Conservation (phyloP, 257 asterid genomes). For the Linaria vulgaris region DNA sequence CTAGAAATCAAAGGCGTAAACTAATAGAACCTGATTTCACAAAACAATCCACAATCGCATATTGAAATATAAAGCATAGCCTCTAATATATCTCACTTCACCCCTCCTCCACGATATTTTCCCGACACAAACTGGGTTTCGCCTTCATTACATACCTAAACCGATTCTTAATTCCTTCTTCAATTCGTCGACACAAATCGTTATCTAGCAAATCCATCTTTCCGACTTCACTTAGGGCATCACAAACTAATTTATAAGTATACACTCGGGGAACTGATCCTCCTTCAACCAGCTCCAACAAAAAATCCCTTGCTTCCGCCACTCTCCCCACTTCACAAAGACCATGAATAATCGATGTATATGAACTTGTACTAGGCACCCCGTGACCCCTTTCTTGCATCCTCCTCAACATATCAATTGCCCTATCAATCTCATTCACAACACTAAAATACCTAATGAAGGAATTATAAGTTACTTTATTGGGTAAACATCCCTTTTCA, state of each 20-base stretch:
- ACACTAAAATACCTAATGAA: constrained; percentile 79
- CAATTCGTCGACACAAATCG: constrained; percentile 39
- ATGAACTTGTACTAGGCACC: constrained; percentile 65
- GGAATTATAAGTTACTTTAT: constrained; percentile 76
- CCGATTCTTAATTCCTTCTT: constrained; percentile 59
- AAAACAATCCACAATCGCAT: constrained; percentile 71
- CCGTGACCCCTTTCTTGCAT: constrained; percentile 70
- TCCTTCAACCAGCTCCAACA: constrained; percentile 61
- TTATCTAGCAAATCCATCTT: constrained; percentile 46
- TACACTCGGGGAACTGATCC: constrained; percentile 83
- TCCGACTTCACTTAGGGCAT: constrained; percentile 46
- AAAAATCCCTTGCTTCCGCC: constrained; percentile 57
- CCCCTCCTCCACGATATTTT: constrained; percentile 10
- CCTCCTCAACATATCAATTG: constrained; percentile 73
- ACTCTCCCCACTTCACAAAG: constrained; percentile 81
- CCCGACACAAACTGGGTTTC: constrained; percentile 48
- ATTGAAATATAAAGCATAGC: background rate
- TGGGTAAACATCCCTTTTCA: constrained; percentile 66
- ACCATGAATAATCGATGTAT: constrained; percentile 73
- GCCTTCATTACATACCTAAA: constrained; percentile 52
- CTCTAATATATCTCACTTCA: constrained; percentile 4
- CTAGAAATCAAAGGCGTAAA: constrained; percentile 41
- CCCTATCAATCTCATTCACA: constrained; percentile 80
- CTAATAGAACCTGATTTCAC: constrained; percentile 74
- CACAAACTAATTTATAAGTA: constrained; percentile 61